These are phyloP conservation scores for Castanea crenata DNA, from an alignment of 306 rosid species.

Conservation along the genomic window DNA sequence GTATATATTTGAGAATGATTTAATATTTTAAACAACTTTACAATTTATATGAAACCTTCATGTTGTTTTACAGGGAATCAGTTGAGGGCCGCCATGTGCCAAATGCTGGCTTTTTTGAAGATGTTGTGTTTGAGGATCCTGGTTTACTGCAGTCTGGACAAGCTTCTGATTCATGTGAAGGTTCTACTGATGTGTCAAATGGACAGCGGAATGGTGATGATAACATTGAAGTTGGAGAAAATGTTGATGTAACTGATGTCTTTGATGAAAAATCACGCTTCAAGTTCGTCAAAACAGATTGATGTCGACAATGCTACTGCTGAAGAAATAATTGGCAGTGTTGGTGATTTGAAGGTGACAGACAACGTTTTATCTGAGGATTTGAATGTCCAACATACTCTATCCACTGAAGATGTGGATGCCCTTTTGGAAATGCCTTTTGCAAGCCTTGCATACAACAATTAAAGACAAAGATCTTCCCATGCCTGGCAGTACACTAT, in stretches of 20 bases:
- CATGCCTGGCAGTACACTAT: slow-evolving; percentile 92
- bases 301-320: slow-evolving; percentile 27
- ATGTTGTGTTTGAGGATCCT: slow-evolving; percentile 86
- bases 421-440: slow-evolving; percentile 81
- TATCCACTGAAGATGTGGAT: slow-evolving; percentile 74
- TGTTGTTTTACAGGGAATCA: slow-evolving; percentile 61
- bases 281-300: slow-evolving; percentile 4
- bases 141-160: slow-evolving; percentile 40
- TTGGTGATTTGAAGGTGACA: slow-evolving; percentile 57
- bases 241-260: slow-evolving; percentile 33
- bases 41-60: slow-evolving; percentile 13
- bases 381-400: slow-evolving; percentile 43
- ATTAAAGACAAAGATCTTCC: slow-evolving; percentile 87
- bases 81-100: slow-evolving; percentile 73
- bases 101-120: slow-evolving; percentile 84
- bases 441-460: slow-evolving; percentile 88
- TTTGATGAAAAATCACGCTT: slow-evolving; percentile 29
- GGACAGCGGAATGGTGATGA: slow-evolving; percentile 29
- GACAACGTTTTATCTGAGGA: slow-evolving; percentile 46
- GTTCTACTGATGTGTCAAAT: slow-evolving; percentile 33
- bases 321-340: slow-evolving; percentile 38
- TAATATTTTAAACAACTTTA: background rate
- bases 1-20: slow-evolving; percentile 13
- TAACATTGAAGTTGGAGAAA: slow-evolving; percentile 31
- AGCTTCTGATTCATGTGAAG: slow-evolving; percentile 38